These are phyloP conservation scores for Ophiostoma fasciatum DNA, from an alignment of 2,329 filamentous ascomycete species.

Conservation along the genomic window DNA sequence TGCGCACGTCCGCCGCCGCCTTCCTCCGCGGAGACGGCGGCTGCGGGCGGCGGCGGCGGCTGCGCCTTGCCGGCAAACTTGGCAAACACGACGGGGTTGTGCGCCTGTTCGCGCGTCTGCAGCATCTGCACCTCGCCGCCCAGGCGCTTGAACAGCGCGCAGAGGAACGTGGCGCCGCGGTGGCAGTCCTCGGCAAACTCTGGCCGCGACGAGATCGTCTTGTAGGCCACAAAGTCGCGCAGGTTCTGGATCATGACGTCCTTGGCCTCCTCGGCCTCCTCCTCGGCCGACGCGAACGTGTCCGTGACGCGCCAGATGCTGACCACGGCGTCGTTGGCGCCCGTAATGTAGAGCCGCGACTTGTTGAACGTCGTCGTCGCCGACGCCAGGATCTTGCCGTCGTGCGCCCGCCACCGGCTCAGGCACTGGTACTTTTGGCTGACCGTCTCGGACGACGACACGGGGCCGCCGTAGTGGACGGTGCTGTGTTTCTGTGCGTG, in stretches of 20 bases:
- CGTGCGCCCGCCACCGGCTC: constrained; percentile 44
- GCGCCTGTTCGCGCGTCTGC: constrained; percentile 56
- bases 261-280: constrained; percentile 25
- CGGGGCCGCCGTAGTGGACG: constrained; percentile 45
- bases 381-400: constrained; percentile 77
- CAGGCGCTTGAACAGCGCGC: constrained; percentile 79
- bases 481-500: constrained; percentile 46
- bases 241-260: constrained; percentile 56
- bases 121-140: constrained; percentile 83
- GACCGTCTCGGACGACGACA: constrained; percentile 33
- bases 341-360: constrained; percentile 79
- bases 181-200: constrained; percentile 87
- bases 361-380: constrained; percentile 55
- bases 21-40: not conserved
- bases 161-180: constrained; percentile 79
- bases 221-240: constrained; percentile 77
- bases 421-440: constrained; percentile 32
- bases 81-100: constrained; percentile 88
- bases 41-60: not conserved
- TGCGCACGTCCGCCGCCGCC: constrained; percentile 32
- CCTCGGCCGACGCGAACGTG: constrained; percentile 22
- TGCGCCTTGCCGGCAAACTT: constrained; percentile 67
- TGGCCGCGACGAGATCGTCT: constrained; percentile 75
- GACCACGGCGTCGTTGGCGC: constrained; percentile 81
- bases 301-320: constrained; percentile 69